Evolutionary conservation across 345 rosid genomes (phyloP).

Genomic region (Eucalyptus erythrocorys): DNA sequence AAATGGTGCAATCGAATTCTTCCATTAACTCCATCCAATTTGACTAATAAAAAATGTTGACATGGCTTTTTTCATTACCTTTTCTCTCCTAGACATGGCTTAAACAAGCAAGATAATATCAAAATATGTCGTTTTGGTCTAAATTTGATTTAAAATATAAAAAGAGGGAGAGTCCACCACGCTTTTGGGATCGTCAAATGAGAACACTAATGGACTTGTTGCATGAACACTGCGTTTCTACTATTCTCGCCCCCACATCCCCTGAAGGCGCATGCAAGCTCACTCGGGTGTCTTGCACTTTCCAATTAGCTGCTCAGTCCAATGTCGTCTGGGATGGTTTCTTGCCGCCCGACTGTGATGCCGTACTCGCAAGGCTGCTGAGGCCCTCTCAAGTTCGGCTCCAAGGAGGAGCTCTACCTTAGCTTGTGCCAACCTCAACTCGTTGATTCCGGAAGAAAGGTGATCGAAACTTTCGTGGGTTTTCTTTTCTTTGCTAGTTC

Average conservation of each 20-base stretch:
- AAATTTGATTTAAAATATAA: not conserved
- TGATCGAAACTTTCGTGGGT: not conserved
- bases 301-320: slow-evolving; percentile 49
- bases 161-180: not conserved
- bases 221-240: slow-evolving; percentile 47
- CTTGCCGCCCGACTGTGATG: slow-evolving; percentile 23
- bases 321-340: slow-evolving; percentile 49
- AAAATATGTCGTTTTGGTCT: accelerated
- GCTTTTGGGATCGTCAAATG: not conserved
- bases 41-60: too few species aligned
- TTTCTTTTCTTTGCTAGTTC: not conserved
- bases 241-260: slow-evolving; percentile 39
- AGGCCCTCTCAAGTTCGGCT: not conserved
- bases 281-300: slow-evolving; percentile 25
- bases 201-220: slow-evolving; percentile 1
- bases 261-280: slow-evolving; percentile 41
- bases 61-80: accelerated
- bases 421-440: slow-evolving; percentile 3
- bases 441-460: slow-evolving; percentile 13
- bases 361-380: slow-evolving; percentile 3
- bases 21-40: accelerated
- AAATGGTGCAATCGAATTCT: accelerated
- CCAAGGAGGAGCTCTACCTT: slow-evolving; percentile 13
- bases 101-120: too few species aligned
- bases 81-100: too few species aligned